Base-by-base conservation (phyloP, 2,329 filamentous ascomycete species). In the Ceratocystis albifundus region DNA sequence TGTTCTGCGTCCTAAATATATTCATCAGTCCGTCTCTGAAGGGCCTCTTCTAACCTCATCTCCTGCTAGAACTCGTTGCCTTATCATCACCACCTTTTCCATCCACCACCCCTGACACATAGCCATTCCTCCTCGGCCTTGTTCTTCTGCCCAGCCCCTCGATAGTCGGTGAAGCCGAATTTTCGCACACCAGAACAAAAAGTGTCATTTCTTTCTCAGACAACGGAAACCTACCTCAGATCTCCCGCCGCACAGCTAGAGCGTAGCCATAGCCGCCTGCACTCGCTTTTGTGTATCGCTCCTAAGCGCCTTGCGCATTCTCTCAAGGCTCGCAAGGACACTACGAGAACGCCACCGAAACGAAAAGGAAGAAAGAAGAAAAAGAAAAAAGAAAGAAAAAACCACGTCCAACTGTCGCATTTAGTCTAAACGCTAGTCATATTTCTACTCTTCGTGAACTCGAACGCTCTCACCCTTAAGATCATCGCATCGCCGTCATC, bases 141-240 rank as follows among this genome's bases (percentile, higher is more conserved):
- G 25, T 25, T 20, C 8, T 57, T 28, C 36, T 4, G 28, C 46
- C 48, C 25, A 36, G 48, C 22, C 22, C 53, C 36, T 50, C 53
- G n/a, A 55, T 70, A 67, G 70, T 71, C 71, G 72, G 71, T 66
- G 64, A 66, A 65, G 32, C 30, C 59, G 17, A 62, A 62, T 8
- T 62, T 63, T 57, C 30, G 62, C 53, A 57, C 32, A 48, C 10
- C 28, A 48, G 17, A 1, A 61, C 46, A 50, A 25, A 32, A 20
- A 46, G 67, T 69, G 53, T 70, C 65, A 50, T 41, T 44, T 15
- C 61, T 45, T 55, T 62, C 3, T 30, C 25, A 8, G 2, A 8
- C 4, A 20, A 59, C 28, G 53, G 28, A n/a, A 59, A 4, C 28
- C 25, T 28, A 15, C 50, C 20, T 57, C 50, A 17, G 50, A 25